phyloP scores from a whole-genome alignment of 179 eudicot genomes.

The Gypsophila paniculata region DNA sequence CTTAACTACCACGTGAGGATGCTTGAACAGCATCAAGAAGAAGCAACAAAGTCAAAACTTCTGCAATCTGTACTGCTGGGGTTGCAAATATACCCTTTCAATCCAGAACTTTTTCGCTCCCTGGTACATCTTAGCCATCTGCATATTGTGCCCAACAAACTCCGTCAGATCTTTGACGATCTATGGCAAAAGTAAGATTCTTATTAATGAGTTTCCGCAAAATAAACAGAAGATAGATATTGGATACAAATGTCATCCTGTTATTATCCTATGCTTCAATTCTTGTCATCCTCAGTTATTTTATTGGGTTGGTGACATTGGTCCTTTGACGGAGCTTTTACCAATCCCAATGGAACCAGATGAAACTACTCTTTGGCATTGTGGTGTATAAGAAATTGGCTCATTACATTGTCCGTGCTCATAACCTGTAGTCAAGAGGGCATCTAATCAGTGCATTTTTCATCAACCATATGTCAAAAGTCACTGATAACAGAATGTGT shows the following conservation, averaged over 20 bases:
- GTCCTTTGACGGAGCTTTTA: background rate
- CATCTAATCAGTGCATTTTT: background rate
- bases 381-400: background rate
- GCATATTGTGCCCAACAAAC: conserved; percentile 63
- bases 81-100: conserved; percentile 69
- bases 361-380: background rate
- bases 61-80: conserved; percentile 63
- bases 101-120: conserved; percentile 52
- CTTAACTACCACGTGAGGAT: conserved; percentile 57
- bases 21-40: conserved; percentile 61
- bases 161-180: conserved; percentile 68
- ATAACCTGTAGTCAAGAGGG: background rate
- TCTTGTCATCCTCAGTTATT: background rate
- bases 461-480: background rate
- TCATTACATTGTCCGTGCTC: background rate
- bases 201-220: background rate
- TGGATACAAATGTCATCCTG: background rate
- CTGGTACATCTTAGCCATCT: conserved; percentile 58
- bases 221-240: background rate
- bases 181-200: conserved; percentile 61
- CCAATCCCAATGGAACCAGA: background rate
- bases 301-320: background rate
- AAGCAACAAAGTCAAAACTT: conserved; percentile 46
- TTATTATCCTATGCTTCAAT: background rate
- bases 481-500: background rate